These are phyloP conservation scores for Psilocybe tampanensis DNA, from an alignment of 768 basidiomycete species.

Conservation along the genomic window DNA sequence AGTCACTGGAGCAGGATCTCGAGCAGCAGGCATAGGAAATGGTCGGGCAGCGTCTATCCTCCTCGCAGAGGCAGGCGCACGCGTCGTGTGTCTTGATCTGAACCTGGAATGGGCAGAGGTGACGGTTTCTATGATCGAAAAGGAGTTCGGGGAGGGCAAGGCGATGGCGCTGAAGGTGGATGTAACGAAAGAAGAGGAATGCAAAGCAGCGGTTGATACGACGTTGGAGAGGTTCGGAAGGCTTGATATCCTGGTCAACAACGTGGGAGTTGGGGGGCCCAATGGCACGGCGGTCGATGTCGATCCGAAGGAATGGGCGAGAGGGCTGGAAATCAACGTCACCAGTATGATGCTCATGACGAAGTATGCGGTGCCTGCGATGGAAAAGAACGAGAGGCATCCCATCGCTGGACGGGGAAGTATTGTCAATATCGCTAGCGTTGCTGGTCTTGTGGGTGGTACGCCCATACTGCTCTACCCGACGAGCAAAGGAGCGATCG, in stretches of 20 bases:
- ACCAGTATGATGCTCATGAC: constrained; percentile 48
- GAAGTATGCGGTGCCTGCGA: constrained; percentile 43
- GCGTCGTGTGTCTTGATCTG: constrained; percentile 38
- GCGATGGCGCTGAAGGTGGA: constrained; percentile 38
- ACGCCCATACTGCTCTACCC: constrained; percentile 42
- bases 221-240: constrained; percentile 38
- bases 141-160: constrained; percentile 35
- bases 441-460: constrained; percentile 40
- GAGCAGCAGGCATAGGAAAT: constrained; percentile 41
- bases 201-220: constrained; percentile 36
- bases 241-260: constrained; percentile 45
- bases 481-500: constrained; percentile 43
- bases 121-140: constrained; percentile 40
- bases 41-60: constrained; percentile 44
- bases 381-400: constrained; percentile 36
- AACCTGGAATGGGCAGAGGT: constrained; percentile 37
- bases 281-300: constrained; percentile 41
- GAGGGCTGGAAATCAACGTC: constrained; percentile 39
- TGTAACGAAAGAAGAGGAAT: constrained; percentile 36
- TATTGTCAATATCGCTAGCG: constrained; percentile 44
- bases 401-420: constrained; percentile 35
- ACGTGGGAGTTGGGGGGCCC: constrained; percentile 42
- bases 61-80: constrained; percentile 42
- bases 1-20: constrained; percentile 44
- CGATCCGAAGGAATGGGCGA: constrained; percentile 35